Base-by-base conservation (phyloP, 106 monocot species). In the Posidonia australis region DNA sequence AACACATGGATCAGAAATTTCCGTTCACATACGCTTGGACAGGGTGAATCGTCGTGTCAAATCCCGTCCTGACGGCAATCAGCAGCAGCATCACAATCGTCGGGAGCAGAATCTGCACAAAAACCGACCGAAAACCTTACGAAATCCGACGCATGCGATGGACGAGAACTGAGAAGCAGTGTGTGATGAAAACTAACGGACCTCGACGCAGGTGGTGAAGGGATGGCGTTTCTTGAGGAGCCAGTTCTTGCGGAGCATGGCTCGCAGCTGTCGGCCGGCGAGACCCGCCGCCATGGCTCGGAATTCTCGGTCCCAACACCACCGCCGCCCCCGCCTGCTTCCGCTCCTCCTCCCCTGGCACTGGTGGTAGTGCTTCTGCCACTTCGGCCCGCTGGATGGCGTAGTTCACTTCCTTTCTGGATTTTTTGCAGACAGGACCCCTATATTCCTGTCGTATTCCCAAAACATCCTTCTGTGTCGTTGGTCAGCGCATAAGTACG, bases 171-270 rank as follows among this genome's bases (percentile, higher is more conserved):
- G 70, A 31, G 23, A 11, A 44, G 0, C 14, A 44, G 27, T 16
- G 26, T 29, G 30, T 26, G 68, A 56, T 13, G 41, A 56, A 52
- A 18, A 47, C 22, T 23, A 7, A 36, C 36, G 31, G 42, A 86
- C 91, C 91, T 92, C 92, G 31, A 77, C 75, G 5, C 56, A 46
- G 30, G 92, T 84, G 63, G 74, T 71, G 62, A 78, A 76, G 16
- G 84, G 92, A 58, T 87, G 92, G 22, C 92, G 87, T 24, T 79
- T 74, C 70, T 92, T 92, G 60, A 92, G 84, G 46, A 92, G 82
- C 92, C 87, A 87, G 78, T 92, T 92, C 81, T 92, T 92, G 53
- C 84, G 84, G 73, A 92, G 87, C 80, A 92, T 84, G 68, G 87
- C 87, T 36, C 71, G 54, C 79, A 92, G 79, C 77, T 92, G 92